Evolutionary conservation across 768 basidiomycete genomes (phyloP), one percentile per base, ranked within the genome.

Genomic region (Lactarius deliciosus): DNA sequence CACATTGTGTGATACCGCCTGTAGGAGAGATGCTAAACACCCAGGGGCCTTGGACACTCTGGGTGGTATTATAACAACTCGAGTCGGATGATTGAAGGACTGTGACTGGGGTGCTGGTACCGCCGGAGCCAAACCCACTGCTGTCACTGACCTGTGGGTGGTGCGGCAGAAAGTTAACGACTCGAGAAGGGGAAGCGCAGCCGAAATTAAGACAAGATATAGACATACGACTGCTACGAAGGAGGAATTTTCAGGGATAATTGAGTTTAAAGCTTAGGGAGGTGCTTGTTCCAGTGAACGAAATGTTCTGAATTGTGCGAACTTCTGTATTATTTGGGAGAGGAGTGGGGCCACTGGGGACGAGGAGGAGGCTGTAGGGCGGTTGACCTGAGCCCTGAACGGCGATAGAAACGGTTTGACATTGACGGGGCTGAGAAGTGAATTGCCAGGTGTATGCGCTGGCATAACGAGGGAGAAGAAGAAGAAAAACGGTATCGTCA

Each of bases 141-240:
- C 74, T 75, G 69, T 89, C 88, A 72, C 85, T 86, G 69, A 89
- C 80, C 87, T 88, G 68, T 55, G 47, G 45, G 56, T 15, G 30
- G 22, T 36, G 54, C 5, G 43, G 11, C 7, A 30, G 10, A 36
- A 20, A 54, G 64, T 32, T 38, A 63, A 34, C 7, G 28, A 50
- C 1, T 10, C n/a, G 43, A 67, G n/a, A 57, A 25, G 22, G 7
- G 13, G 45, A 20, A 20, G 36, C 10, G 47, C 5, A 56, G 30
- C 61, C 25, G 18, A 62, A 54, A 41, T n/a, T 28, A 55, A 40
- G 41, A n/a, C 56, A 22, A 59, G 53, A 72, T 57, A 64, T 22
- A 36, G 15, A 85, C 88, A 77, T 72, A 91, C 90, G 72, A 91
- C 87, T 5, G 87, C 86, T 30, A 92, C 89, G 62, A 93, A 87